Conservation (phyloP, 2,329 filamentous ascomycete species). For the Zelopaecilomyces penicillatus region DNA sequence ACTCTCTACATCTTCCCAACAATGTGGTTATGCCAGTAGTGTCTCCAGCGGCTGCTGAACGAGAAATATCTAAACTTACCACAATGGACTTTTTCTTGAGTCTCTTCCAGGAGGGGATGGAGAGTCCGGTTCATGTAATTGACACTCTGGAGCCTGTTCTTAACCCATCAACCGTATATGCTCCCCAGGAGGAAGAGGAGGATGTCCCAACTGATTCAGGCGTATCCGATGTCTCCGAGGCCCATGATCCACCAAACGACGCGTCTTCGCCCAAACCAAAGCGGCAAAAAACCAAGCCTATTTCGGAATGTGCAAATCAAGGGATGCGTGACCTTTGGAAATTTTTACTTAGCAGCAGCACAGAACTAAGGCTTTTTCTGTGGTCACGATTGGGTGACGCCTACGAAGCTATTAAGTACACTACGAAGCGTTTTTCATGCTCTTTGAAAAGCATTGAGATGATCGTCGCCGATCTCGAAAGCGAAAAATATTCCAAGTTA, state of each 20-base stretch:
- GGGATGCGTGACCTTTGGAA: conserved; percentile 71
- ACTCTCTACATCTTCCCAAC: conserved; percentile 61
- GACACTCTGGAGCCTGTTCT: conserved; percentile 88
- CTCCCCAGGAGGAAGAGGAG: conserved; percentile 15
- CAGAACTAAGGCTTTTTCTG: conserved; percentile 74
- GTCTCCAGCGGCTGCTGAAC: conserved; percentile 73
- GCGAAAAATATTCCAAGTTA: conserved; percentile 54
- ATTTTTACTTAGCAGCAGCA: conserved; percentile 73
- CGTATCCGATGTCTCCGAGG: conserved; percentile 10
- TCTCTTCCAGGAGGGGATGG: conserved; percentile 75
- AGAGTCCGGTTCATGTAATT: conserved; percentile 76
- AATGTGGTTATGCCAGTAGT: conserved; percentile 85
- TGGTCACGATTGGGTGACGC: conserved; percentile 90
- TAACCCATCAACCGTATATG: conserved; percentile 56
- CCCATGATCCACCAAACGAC: not conserved
- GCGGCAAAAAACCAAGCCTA: conserved; percentile 23
- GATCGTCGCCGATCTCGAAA: conserved; percentile 54
- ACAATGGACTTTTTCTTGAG: conserved; percentile 95
- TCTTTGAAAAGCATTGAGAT: conserved; percentile 79
- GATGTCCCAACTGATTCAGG: conserved; percentile 7
- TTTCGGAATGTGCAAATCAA: conserved; percentile 45
- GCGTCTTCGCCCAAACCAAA: not conserved
- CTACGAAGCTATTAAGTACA: conserved; percentile 75
- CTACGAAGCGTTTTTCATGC: conserved; percentile 83
- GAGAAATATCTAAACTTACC: conserved; percentile 83